A percentile compares a stretch with the other conserved stretches of the same genome.
Evolutionary conservation across 2,329 filamentous ascomycete species (phyloP).

Genomic region (Clarireedia paspali): DNA sequence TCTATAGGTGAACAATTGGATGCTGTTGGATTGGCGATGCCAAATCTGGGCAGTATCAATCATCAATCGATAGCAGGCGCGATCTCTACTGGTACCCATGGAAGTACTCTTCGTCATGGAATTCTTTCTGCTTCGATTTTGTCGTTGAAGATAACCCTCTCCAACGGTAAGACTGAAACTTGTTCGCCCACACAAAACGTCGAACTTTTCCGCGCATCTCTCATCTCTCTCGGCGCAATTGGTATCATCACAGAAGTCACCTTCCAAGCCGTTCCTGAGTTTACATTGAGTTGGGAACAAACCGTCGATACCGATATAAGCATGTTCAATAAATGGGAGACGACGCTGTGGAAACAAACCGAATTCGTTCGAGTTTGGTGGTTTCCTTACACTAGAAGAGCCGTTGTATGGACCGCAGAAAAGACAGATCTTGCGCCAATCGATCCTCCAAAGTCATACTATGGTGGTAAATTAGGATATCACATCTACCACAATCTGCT

Average conservation of each 20-base stretch:
- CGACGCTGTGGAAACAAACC: conserved; percentile 68
- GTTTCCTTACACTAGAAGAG: conserved; percentile 85
- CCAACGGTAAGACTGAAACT: conserved; percentile 64
- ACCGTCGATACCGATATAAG: conserved; percentile 62
- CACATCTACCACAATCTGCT: conserved; percentile 89
- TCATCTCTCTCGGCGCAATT: conserved; percentile 80
- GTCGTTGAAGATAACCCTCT: conserved; percentile 70
- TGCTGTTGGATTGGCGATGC: conserved; percentile 71
- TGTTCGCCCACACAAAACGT: conserved; percentile 62
- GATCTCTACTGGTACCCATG: conserved; percentile 89
- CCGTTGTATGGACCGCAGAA: conserved; percentile 84
- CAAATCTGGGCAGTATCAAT: conserved; percentile 91
- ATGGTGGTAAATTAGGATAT: conserved; percentile 75
- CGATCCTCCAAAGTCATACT: conserved; percentile 60
- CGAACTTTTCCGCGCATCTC: conserved; percentile 79
- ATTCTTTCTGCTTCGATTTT: conserved; percentile 73
- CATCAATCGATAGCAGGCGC: conserved; percentile 88
- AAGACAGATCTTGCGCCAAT: conserved; percentile 56
- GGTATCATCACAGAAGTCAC: conserved; percentile 89
- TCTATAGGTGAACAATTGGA: conserved; percentile 68
- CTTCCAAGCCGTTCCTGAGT: conserved; percentile 70
- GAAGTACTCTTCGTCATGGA: conserved; percentile 76
- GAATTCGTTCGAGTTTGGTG: conserved; percentile 97
- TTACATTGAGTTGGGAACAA: conserved; percentile 83
- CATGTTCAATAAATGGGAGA: conserved; percentile 65